These are phyloP conservation scores for Ochromonas danica DNA, from an alignment of 108 stramenopile genomes.

Conservation along the genomic window DNA sequence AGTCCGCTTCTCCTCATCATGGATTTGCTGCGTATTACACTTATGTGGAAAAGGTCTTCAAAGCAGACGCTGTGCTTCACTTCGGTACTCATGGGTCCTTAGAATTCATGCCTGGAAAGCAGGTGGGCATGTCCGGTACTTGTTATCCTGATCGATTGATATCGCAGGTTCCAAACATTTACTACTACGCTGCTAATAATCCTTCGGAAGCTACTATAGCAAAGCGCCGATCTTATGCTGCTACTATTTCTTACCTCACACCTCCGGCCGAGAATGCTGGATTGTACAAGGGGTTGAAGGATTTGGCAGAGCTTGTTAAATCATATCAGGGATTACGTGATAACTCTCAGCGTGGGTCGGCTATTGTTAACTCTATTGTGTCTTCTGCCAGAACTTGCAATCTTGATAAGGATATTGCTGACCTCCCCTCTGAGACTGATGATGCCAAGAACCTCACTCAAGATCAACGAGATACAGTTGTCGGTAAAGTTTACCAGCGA, in stretches of 20 bases:
- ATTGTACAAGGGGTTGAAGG: slow-evolving; percentile 94
- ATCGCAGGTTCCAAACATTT: slow-evolving; percentile 87
- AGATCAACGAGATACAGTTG: slow-evolving; percentile 73
- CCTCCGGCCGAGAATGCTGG: slow-evolving; percentile 96
- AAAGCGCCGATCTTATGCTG: slow-evolving; percentile 90
- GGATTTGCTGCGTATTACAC: slow-evolving; percentile 98
- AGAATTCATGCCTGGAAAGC: slow-evolving; percentile 97
- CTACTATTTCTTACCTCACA: slow-evolving; percentile 91
- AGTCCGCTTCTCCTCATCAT: slow-evolving; percentile 94
- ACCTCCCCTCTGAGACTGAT: slow-evolving; percentile 75
- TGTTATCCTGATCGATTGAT: slow-evolving; percentile 95
- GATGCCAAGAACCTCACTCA: slow-evolving; percentile 71
- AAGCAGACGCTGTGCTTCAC: slow-evolving; percentile 90
- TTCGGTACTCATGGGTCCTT: slow-evolving; percentile 92
- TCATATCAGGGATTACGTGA: slow-evolving; percentile 91
- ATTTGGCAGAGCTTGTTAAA: slow-evolving; percentile 86
- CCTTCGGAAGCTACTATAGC: slow-evolving; percentile 95
- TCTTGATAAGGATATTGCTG: slow-evolving; percentile 85
- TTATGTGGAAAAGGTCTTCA: slow-evolving; percentile 89
- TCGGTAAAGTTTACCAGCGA: slow-evolving; percentile 78
- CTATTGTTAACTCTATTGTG: slow-evolving; percentile 89
- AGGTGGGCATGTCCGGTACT: slow-evolving; percentile 94
- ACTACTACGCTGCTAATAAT: slow-evolving; percentile 96
- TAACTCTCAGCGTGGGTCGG: slow-evolving; percentile 86
- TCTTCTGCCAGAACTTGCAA: slow-evolving; percentile 86